Base-by-base conservation (phyloP, 441 rosid species). In the Cnidoscolus chayamansa region DNA sequence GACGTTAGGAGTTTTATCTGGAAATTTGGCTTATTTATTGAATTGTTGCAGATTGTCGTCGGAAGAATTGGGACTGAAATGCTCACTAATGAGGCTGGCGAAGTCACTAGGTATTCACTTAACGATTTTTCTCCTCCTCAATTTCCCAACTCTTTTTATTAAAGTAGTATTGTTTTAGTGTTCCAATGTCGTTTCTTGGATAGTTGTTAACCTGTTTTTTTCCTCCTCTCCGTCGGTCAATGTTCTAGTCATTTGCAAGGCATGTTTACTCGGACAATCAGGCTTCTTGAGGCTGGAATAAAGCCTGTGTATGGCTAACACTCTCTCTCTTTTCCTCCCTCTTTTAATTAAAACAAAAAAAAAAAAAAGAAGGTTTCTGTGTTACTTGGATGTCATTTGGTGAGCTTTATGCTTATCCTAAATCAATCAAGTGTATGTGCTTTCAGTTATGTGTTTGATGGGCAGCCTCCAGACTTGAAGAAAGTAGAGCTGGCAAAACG, bases 231-330 rank as follows among this genome's bases (percentile, higher is more conserved):
- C 57, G 47, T 48, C 67, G 56, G 15, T 68, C 68, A 49, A 47
- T 71, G 40, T 53, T 71, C 49, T 78, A 94, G 99, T 79, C 98
- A 95, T 80, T 84, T 93, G 78, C 98, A 90, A 81, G 99, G 98
- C 71, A 93, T 95, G 99, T 91, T 95, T 80, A 78, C 74, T 72
- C 89, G 96, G 65, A 95, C 98, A 9, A 91, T 92, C 78, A 90
- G 98, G 79, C 97, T 95, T 69, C 91, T 95, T 53, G 99, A 92
- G 80, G 87, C 99, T 79, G 99, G 99, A 77, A 89, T 95, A 57
- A 95, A 95, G 85, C 99, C 99, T 73, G 88, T 84, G 98, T 91
- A 82, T 74, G 77, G 61, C 15, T 68, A 25, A 25, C 25, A 25
- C 78, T 67, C 73, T 70, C 64, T 45, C 6, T 40, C 45, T 40